Conservation (phyloP, 163 green algal genomes). For the Scenedesmus sp. region DNA sequence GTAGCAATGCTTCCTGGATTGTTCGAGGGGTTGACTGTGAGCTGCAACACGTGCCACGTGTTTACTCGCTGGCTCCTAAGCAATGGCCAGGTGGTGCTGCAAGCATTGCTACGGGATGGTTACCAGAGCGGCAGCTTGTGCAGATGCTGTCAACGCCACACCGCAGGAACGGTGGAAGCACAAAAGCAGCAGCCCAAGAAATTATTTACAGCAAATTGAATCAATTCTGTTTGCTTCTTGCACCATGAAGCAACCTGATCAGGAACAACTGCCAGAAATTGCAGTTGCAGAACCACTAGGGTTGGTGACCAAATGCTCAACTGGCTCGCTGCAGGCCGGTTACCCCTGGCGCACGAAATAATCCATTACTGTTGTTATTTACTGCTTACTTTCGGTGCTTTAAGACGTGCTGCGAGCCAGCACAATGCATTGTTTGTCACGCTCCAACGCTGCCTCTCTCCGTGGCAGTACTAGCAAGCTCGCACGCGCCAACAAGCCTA, state of each 20-base stretch:
- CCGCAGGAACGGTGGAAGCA: not conserved
- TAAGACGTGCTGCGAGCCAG: not conserved
- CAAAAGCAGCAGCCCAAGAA: not conserved
- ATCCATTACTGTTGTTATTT: not conserved
- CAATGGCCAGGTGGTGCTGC: too few species aligned
- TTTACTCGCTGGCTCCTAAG: too few species aligned
- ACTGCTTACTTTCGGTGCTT: not conserved
- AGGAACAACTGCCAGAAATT: not conserved
- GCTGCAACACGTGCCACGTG: too few species aligned
- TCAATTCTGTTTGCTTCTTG: too few species aligned
- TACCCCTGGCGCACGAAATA: not conserved
- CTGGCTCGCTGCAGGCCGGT: not conserved
- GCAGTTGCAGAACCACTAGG: not conserved
- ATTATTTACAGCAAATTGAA: too few species aligned
- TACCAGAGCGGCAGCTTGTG: too few species aligned
- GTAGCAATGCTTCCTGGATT: conserved; percentile 9
- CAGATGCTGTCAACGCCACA: not conserved
- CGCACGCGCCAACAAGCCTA: not conserved
- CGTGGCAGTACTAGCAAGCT: conserved; percentile 17
- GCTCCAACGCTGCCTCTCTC: not conserved
- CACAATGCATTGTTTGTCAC: not conserved
- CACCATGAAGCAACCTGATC: not conserved
- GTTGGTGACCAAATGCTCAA: not conserved
- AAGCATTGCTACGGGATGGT: too few species aligned
- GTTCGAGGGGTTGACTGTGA: not conserved